A percentile compares a stretch with the other conserved stretches of the same genome.
These are phyloP conservation scores for Rehmannia glutinosa DNA, from an alignment of 257 asterid species.

Conservation along the genomic window DNA sequence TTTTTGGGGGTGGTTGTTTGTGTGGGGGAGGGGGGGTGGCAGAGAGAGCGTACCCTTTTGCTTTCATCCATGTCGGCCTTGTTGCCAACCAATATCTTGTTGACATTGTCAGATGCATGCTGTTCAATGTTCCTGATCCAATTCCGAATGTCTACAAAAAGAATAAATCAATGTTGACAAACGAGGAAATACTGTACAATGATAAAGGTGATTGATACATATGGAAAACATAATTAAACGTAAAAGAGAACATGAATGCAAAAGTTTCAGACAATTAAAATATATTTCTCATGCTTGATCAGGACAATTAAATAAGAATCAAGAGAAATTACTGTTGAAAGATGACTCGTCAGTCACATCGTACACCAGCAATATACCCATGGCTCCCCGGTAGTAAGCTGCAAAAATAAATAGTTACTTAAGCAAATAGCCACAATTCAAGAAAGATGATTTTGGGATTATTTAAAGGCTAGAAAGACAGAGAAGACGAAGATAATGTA, in stretches of 20 bases:
- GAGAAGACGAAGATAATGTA: background rate
- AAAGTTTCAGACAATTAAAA: constrained; percentile 4
- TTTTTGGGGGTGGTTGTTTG: background rate
- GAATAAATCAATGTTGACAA: constrained; percentile 15
- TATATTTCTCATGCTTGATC: background rate
- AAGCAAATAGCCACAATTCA: background rate
- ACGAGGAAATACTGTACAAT: background rate
- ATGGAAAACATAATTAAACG: background rate
- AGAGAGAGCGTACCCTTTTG: constrained; percentile 51
- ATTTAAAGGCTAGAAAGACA: background rate
- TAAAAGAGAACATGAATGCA: background rate
- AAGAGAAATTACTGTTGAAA: constrained; percentile 49
- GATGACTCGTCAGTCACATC: constrained; percentile 71
- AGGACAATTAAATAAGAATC: background rate
- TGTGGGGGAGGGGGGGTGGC: background rate
- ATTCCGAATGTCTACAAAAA: constrained; percentile 54
- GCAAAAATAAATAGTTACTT: constrained; percentile 23
- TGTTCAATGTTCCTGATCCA: constrained; percentile 77
- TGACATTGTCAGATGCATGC: constrained; percentile 72
- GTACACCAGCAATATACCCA: constrained; percentile 73
- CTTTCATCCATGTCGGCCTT: constrained; percentile 81
- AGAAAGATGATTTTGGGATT: background rate
- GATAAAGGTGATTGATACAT: background rate
- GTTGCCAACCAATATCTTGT: constrained; percentile 68
- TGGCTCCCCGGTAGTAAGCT: constrained; percentile 76